phyloP scores from a whole-genome alignment of 345 rosid species.

The Triadica sebifera region DNA sequence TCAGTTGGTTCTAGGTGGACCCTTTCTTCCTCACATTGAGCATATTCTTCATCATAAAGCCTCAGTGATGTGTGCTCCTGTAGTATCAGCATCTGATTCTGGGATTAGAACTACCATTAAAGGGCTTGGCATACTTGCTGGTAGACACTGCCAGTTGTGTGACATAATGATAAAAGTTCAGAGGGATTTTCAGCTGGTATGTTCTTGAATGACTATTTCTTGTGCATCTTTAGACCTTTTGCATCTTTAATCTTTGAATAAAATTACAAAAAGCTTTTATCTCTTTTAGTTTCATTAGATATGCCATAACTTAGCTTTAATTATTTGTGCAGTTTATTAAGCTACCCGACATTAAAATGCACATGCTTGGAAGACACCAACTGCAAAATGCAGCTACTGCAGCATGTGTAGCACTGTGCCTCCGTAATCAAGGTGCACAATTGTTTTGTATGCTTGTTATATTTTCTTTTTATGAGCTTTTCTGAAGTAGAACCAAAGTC shows the following conservation, averaged over 20 bases:
- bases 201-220: conserved; percentile 15
- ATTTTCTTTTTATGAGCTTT: conserved; percentile 29
- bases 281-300: background rate
- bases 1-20: conserved; percentile 79
- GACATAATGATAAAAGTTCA: conserved; percentile 49
- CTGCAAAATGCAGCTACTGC: conserved; percentile 89
- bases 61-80: conserved; percentile 48
- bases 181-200: conserved; percentile 53
- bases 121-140: conserved; percentile 38
- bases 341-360: conserved; percentile 56
- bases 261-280: conserved; percentile 42
- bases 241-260: background rate
- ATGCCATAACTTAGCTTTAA: background rate
- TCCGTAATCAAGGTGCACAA: conserved; percentile 58
- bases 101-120: conserved; percentile 49
- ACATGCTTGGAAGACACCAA: conserved; percentile 87
- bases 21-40: conserved; percentile 77
- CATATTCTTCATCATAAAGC: conserved; percentile 63
- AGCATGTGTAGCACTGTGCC: conserved; percentile 64
- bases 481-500: conserved; percentile 41
- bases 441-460: conserved; percentile 8
- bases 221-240: background rate
- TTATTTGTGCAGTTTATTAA: conserved; percentile 46
- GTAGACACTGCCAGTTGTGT: conserved; percentile 59
- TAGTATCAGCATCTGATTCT: conserved; percentile 54